Evolutionary conservation across 805 yeast species (phyloP), one percentile per base, ranked within the genome.

Genomic region (Tetrapisispora phaffii): DNA sequence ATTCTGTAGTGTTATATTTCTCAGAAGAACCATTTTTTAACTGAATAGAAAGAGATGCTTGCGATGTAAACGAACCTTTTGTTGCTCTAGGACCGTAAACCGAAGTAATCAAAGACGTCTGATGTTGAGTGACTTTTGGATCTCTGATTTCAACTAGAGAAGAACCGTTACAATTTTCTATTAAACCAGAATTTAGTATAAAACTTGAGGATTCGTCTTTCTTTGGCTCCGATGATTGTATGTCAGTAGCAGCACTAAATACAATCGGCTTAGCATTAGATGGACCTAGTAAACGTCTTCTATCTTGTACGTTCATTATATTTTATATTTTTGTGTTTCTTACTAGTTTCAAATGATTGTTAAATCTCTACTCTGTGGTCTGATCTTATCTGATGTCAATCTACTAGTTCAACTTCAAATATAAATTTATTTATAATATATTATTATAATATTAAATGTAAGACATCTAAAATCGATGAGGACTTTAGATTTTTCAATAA

Each of bases 51-150:
- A 85, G 65, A 5, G 78, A 70, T 2, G 89, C 89, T 42, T 76
- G 69, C 20, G 82, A 79, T 33, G 76, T 71, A 59, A 82, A 85
- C 4, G 85, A 75, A 2, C 87, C 86, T 48, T 85, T 71, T 49
- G 77, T 79, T 7, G 97, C 96, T 52, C 88, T 73, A 4, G 97
- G 97, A 0, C 97, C 97, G 63, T 80, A 85, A 0, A 90, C 80
- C 4, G 87, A 73, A 1, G 82, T 82, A 44, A 80, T 76, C 6
- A 87, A 63, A 39, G 79, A 55, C 2, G 55, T 47, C 32, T 55
- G 58, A 32, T 69, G 74, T n/a, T 36, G 42, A 22, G 35, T 44
- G n/a, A 22, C 15, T 7, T 29, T 26, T 8, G 22, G 36, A 34
- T 48, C 44, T 22, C 76, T 75, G 22, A 76, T 72, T 61, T 89